phyloP scores from a whole-genome alignment of 2,329 filamentous ascomycete genomes.

The Fusarium phyllophilum region DNA sequence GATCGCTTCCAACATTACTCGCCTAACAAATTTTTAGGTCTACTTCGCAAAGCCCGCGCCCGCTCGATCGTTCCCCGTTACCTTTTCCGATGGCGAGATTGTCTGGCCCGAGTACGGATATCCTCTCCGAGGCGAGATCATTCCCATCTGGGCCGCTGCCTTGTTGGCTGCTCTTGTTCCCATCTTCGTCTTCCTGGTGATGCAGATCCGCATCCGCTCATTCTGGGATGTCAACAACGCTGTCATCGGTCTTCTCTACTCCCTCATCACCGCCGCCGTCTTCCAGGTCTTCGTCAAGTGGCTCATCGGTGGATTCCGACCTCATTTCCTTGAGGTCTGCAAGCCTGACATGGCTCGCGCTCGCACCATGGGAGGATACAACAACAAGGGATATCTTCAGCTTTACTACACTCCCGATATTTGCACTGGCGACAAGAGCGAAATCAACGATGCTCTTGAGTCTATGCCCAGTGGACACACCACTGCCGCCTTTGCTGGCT shows the following conservation, averaged over 20 bases:
- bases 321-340: constrained; percentile 77
- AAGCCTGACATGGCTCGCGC: constrained; percentile 57
- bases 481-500: constrained; percentile 77
- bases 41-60: constrained; percentile 74
- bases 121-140: constrained; percentile 74
- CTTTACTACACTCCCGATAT: constrained; percentile 77
- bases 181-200: constrained; percentile 70
- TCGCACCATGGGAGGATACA: constrained; percentile 50
- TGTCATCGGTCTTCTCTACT: constrained; percentile 74
- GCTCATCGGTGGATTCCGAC: constrained; percentile 78
- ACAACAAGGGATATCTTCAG: constrained; percentile 61
- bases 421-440: constrained; percentile 71
- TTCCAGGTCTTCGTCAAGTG: constrained; percentile 82
- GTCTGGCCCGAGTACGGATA: constrained; percentile 78
- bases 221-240: constrained; percentile 80
- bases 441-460: constrained; percentile 76
- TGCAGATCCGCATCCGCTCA: constrained; percentile 74
- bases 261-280: constrained; percentile 75
- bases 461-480: constrained; percentile 80
- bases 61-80: constrained; percentile 75
- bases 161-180: constrained; percentile 73
- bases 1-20: too few relatives aligned
- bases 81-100: constrained; percentile 72
- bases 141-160: constrained; percentile 77
- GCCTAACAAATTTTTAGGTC: constrained; percentile 52